Evolutionary conservation across 2,329 filamentous ascomycete species (phyloP), one percentile per base, ranked within the genome.

Genomic region (Penicillium brevicompactum): DNA sequence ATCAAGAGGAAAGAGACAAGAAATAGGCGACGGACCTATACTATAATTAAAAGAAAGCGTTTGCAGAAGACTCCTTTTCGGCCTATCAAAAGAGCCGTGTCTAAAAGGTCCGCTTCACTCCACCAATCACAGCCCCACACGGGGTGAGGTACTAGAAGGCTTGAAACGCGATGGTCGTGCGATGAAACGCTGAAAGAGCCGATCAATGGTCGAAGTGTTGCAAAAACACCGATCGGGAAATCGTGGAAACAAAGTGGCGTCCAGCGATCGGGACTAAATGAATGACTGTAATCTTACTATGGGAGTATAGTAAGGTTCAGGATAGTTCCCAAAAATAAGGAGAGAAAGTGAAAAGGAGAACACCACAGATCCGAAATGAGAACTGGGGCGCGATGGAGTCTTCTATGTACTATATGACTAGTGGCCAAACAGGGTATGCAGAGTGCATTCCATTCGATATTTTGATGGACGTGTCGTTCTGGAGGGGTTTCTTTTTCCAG

Each of bases 381-480:
- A 21, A 22, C 18, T 11, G 9, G 7, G n/a, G n/a, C n/a, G 34
- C 31, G 16, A 47, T 16, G 18, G 32, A 55, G 56, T 43, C 30
- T 16, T 60, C 58, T 64, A 62, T 58, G 47, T 44, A 48, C 63
- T 65, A 65, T 65, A 65, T 65, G 64, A 45, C 38, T 32, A 24
- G 24, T 41, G n/a, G 27, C 46, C 16, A 55, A 58, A 53, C 49
- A 59, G 54, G 59, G 57, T 47, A 55, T 58, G 54, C 11, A 43
- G 46, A 51, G 41, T 57, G 38, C 63, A 64, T 64, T 65, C 62
- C 58, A 48, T 48, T 22, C 49, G 59, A 51, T 46, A 40, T 40
- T 54, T 52, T 34, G 32, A 27, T 24, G 30, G 51, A 57, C 59
- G 58, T 57, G 61, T 61, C 57, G 57, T 8, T 27, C 24, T 42